Percentiles rank a stretch among this genome's conserved stretches.
These are phyloP conservation scores for Boletus fagicola DNA, from an alignment of 768 basidiomycete species.

Conservation along the genomic window DNA sequence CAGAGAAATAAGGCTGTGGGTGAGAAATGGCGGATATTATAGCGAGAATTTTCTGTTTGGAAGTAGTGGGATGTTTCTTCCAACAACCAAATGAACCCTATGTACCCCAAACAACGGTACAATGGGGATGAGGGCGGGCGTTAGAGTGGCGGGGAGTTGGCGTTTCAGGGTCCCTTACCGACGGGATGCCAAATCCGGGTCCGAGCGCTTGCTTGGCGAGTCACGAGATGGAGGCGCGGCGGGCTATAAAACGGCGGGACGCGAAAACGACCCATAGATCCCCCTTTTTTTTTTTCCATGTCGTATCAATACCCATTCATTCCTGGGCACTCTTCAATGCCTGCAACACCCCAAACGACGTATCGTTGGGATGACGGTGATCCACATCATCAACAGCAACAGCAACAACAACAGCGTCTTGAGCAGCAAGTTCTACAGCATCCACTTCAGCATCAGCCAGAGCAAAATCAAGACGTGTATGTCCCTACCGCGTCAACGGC, in stretches of 20 bases:
- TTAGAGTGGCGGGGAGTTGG: not conserved
- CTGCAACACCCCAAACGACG: constrained; percentile 45
- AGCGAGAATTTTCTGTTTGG: not conserved
- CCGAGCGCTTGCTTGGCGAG: constrained; percentile 22
- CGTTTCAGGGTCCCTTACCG: constrained; percentile 7
- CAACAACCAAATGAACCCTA: not conserved
- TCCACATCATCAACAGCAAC: constrained; percentile 24
- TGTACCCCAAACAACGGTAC: not conserved
- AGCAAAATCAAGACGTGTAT: constrained; percentile 24
- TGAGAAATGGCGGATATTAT: not conserved
- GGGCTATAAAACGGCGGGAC: constrained; percentile 34
- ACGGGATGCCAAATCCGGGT: constrained; percentile 11
- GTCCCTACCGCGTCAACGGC: constrained; percentile 16
- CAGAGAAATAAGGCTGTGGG: not conserved
- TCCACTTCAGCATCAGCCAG: constrained; percentile 37
- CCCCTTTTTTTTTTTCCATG: constrained; percentile 40
- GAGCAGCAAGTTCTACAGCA: constrained; percentile 42
- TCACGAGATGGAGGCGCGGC: constrained; percentile 19
- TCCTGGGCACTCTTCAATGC: constrained; percentile 47
- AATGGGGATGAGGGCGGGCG: not conserved
- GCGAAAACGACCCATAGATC: constrained; percentile 16
- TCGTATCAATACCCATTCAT: constrained; percentile 49
- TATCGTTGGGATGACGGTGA: constrained; percentile 45
- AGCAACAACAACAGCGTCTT: constrained; percentile 35
- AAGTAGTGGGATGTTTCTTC: not conserved